phyloP scores from a whole-genome alignment of 2,329 filamentous ascomycete genomes.

The Clathrospora elynae region DNA sequence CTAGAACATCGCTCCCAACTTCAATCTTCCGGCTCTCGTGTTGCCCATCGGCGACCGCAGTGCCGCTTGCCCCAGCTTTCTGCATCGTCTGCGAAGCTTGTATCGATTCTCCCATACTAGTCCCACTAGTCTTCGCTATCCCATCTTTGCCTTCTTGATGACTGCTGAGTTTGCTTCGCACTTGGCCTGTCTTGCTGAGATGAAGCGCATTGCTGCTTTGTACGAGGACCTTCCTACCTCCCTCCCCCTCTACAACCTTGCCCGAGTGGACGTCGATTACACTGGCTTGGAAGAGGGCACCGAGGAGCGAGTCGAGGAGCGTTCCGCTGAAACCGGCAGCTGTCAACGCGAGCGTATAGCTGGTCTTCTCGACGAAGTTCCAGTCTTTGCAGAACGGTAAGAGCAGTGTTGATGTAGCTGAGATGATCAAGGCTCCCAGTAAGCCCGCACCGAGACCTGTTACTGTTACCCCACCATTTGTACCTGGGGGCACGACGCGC shows the following conservation, averaged over 20 bases:
- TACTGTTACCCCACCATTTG: slow-evolving; percentile 87
- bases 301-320: slow-evolving; percentile 84
- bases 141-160: slow-evolving; percentile 47
- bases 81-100: slow-evolving; percentile 42
- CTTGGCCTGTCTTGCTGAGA: slow-evolving; percentile 36
- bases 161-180: slow-evolving; percentile 51
- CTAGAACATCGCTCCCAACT: slow-evolving; percentile 73
- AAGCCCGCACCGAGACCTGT: slow-evolving; percentile 75
- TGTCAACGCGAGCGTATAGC: slow-evolving; percentile 62
- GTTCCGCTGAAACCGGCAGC: slow-evolving; percentile 79
- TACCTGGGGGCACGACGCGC: slow-evolving; percentile 82
- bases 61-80: slow-evolving; percentile 34
- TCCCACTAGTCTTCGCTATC: slow-evolving; percentile 42
- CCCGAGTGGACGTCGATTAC: slow-evolving; percentile 83
- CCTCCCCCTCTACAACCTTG: slow-evolving; percentile 86
- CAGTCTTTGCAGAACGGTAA: slow-evolving; percentile 68
- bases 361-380: slow-evolving; percentile 27
- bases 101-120: slow-evolving; percentile 21
- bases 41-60: slow-evolving; percentile 40
- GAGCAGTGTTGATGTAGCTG: slow-evolving; percentile 69
- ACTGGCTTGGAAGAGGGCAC: slow-evolving; percentile 81
- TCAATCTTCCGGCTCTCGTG: slow-evolving; percentile 61
- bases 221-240: slow-evolving; percentile 64
- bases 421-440: slow-evolving; percentile 71
- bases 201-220: slow-evolving; percentile 40